A percentile compares a stretch with the other conserved stretches of the same genome.
Conservation (phyloP, 306 rosid genomes). For the Ormosia semicastrata region DNA sequence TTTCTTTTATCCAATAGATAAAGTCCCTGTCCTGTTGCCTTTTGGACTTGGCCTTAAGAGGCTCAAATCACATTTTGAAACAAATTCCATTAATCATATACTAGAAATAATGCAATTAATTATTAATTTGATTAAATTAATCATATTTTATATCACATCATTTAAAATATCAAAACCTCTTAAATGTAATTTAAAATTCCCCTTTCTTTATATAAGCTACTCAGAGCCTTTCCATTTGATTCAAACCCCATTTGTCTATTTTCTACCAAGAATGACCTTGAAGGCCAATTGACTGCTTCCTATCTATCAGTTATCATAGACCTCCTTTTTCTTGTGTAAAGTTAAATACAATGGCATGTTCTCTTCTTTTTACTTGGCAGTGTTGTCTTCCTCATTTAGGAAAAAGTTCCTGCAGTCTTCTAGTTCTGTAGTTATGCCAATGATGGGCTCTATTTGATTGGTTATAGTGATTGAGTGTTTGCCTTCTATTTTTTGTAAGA, state of each 20-base stretch:
- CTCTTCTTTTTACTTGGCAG: slow-evolving; percentile 37
- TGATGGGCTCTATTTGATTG: slow-evolving; percentile 40
- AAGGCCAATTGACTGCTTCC: slow-evolving; percentile 58
- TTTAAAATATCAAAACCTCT: too few relatives aligned
- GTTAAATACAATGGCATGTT: slow-evolving; percentile 13
- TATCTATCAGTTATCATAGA: slow-evolving; percentile 34
- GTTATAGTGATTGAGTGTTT: slow-evolving; percentile 25
- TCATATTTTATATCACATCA: too few relatives aligned
- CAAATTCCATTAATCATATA: too few relatives aligned
- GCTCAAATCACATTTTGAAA: too few relatives aligned
- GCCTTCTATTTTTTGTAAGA: slow-evolving; percentile 21
- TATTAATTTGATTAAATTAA: too few relatives aligned
- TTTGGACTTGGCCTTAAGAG: too few relatives aligned
- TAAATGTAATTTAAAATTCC: too few relatives aligned
- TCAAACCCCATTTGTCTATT: slow-evolving; percentile 45
- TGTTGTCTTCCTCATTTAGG: slow-evolving; percentile 51
- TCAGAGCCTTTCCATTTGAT: slow-evolving; percentile 7
- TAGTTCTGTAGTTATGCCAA: slow-evolving; percentile 13
- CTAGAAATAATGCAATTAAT: too few relatives aligned
- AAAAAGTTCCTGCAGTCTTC: slow-evolving; percentile 10
- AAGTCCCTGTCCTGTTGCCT: too few relatives aligned
- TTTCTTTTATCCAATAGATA: too few relatives aligned
- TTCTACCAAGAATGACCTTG: slow-evolving; percentile 41
- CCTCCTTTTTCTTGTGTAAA: slow-evolving; percentile 1
- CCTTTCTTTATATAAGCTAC: neutral